Evolutionary conservation across 2,329 filamentous ascomycete species (phyloP).

Genomic region (Plectosphaerella cucumerina): DNA sequence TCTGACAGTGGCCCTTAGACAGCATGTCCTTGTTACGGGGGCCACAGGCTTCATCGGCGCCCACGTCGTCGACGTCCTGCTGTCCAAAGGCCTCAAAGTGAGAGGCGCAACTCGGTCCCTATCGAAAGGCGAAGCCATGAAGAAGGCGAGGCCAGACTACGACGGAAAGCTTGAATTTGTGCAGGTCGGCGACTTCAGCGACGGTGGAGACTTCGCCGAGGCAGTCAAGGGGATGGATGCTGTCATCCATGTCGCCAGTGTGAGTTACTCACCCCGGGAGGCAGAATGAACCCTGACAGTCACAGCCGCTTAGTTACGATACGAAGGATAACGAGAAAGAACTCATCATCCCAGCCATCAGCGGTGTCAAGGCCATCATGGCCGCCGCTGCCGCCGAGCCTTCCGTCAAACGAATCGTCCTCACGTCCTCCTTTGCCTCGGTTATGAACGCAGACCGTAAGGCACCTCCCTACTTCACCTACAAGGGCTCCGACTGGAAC

Average conservation of each 20-base stretch:
- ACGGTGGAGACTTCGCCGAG: constrained; percentile 27
- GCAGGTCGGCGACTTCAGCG: constrained; percentile 35
- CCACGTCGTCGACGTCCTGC: constrained; percentile 24
- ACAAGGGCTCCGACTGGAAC: constrained; percentile 54
- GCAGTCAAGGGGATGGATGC: constrained; percentile 35
- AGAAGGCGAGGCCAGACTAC: constrained; percentile 29
- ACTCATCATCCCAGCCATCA: constrained; percentile 39
- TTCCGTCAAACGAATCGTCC: constrained; percentile 32
- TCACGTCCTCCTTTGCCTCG: constrained; percentile 67
- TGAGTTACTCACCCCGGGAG: constrained; percentile 14
- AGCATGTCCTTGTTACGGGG: constrained; percentile 2
- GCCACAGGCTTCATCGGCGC: constrained; percentile 21
- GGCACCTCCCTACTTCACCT: constrained; percentile 44
- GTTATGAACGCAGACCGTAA: constrained; percentile 50
- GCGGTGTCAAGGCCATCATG: constrained; percentile 37
- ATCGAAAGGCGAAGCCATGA: constrained; percentile 27
- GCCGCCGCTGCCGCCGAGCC: constrained; percentile 20
- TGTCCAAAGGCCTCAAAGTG: constrained; percentile 23
- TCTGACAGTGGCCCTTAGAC: not conserved
- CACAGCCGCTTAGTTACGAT: constrained; percentile 38
- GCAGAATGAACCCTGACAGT: not conserved
- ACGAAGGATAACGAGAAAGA: constrained; percentile 39
- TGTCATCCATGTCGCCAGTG: constrained; percentile 40
- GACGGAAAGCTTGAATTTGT: constrained; percentile 33
- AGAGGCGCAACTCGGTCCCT: constrained; percentile 23